Conservation (phyloP, 148 eudicot genomes). For the Rhododendron molle region DNA sequence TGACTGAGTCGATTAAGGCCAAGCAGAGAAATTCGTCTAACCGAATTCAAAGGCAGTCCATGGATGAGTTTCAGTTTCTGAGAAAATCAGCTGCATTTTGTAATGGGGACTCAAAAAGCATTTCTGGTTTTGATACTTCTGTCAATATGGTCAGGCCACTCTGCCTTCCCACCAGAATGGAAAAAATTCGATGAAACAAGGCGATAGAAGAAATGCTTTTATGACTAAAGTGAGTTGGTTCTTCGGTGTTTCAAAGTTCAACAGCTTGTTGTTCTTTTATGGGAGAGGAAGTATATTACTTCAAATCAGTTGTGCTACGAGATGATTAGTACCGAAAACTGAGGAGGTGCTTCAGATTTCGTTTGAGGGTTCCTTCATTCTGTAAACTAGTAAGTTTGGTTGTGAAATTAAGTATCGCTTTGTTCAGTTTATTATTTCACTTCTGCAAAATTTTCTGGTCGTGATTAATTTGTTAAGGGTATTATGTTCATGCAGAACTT, state of each 20-base stretch:
- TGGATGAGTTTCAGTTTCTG: slow-evolving; percentile 86
- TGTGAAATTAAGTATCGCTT: neutral
- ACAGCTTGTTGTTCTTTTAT: slow-evolving; percentile 56
- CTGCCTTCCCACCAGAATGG: slow-evolving; percentile 35
- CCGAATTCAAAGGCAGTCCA: slow-evolving; percentile 60
- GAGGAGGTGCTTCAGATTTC: neutral
- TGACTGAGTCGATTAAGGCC: slow-evolving; percentile 81
- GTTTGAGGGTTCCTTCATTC: neutral
- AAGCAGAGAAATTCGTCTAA: slow-evolving; percentile 49
- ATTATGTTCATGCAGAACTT: neutral
- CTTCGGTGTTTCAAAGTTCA: slow-evolving; percentile 25
- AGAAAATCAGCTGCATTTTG: slow-evolving; percentile 42
- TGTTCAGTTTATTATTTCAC: neutral
- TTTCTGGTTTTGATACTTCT: slow-evolving; percentile 36
- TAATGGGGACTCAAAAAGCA: slow-evolving; percentile 48
- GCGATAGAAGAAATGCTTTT: slow-evolving; percentile 24
- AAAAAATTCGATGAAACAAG: slow-evolving; percentile 31
- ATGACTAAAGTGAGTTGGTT: slow-evolving; percentile 15
- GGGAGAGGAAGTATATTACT: neutral
- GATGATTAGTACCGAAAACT: slow-evolving; percentile 15
- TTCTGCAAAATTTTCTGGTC: neutral
- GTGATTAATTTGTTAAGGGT: neutral
- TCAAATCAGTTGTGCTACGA: neutral
- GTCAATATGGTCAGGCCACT: slow-evolving; percentile 46
- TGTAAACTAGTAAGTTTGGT: slow-evolving; percentile 24